Conservation (phyloP, 2,329 filamentous ascomycete species). For the Aaosphaeria arxii region DNA sequence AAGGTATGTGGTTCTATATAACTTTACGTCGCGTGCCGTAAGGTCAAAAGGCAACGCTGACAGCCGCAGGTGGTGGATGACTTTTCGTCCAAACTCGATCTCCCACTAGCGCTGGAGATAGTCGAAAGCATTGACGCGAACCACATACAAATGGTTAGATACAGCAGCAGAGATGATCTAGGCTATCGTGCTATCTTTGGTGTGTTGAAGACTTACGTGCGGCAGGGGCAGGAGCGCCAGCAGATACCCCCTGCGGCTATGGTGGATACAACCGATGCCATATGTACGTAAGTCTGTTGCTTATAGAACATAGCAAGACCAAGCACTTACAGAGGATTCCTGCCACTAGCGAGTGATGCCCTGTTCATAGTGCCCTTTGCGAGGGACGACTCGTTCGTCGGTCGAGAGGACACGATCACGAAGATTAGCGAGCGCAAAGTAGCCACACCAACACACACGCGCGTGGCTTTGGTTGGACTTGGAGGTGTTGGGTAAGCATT, state of each 20-base stretch:
- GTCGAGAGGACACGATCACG: constrained; percentile 9
- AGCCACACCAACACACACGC: background rate
- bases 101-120: constrained; percentile 30
- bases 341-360: background rate
- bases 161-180: background rate
- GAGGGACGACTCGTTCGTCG: constrained; percentile 5
- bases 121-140: constrained; percentile 41
- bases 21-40: background rate
- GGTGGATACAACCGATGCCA: no score
- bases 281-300: no score
- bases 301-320: no score
- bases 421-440: constrained; percentile 4
- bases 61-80: constrained; percentile 35
- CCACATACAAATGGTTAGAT: constrained; percentile 37
- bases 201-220: no score
- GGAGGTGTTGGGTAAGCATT: background rate
- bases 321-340: no score
- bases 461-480: constrained; percentile 1
- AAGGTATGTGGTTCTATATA: no score
- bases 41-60: constrained; percentile 6
- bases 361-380: constrained; percentile 5
- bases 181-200: background rate
- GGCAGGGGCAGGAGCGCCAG: no score
- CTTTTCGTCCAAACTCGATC: constrained; percentile 41
- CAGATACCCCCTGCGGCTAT: no score